These are phyloP conservation scores for Plasmodium chabaudi DNA, from an alignment of 169 alveolate genomes.

Conservation along the genomic window DNA sequence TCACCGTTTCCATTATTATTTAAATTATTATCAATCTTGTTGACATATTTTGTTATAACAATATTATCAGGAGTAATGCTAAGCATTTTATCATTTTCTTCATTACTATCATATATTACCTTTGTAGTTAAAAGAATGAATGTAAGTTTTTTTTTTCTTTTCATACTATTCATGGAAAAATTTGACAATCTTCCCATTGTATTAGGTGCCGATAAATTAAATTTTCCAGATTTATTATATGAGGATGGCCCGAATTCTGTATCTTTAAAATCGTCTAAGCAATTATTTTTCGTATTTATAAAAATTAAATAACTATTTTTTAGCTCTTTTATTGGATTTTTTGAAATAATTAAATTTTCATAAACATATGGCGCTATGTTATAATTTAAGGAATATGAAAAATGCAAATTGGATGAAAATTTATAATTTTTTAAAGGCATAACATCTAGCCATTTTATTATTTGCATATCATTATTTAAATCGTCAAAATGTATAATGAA, in stretches of 20 bases:
- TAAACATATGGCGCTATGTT: slow-evolving; percentile 51
- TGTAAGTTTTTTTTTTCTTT: slow-evolving; percentile 20
- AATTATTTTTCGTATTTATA: slow-evolving; percentile 30
- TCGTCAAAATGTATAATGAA: slow-evolving; percentile 62
- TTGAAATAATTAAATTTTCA: slow-evolving; percentile 30
- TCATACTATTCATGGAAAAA: slow-evolving; percentile 1
- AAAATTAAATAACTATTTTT: slow-evolving; percentile 66
- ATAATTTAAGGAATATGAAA: slow-evolving; percentile 40
- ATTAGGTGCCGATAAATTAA: no score
- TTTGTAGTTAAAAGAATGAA: slow-evolving; percentile 42
- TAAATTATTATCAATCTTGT: slow-evolving; percentile 22
- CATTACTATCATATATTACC: slow-evolving; percentile 27
- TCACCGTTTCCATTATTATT: slow-evolving; percentile 14
- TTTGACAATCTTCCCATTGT: no score
- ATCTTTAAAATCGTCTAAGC: not conserved
- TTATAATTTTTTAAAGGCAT: not conserved
- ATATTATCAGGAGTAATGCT: slow-evolving; percentile 37
- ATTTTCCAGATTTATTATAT: not conserved
- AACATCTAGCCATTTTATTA: slow-evolving; percentile 16
- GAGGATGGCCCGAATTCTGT: not conserved
- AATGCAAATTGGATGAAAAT: slow-evolving; percentile 52
- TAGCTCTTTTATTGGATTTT: slow-evolving; percentile 53
- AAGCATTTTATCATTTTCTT: slow-evolving; percentile 1
- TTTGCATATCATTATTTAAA: slow-evolving; percentile 23
- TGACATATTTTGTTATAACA: slow-evolving; percentile 36